Conservation (phyloP, 352 stramenopile genomes). For the Blastocystis hominis region DNA sequence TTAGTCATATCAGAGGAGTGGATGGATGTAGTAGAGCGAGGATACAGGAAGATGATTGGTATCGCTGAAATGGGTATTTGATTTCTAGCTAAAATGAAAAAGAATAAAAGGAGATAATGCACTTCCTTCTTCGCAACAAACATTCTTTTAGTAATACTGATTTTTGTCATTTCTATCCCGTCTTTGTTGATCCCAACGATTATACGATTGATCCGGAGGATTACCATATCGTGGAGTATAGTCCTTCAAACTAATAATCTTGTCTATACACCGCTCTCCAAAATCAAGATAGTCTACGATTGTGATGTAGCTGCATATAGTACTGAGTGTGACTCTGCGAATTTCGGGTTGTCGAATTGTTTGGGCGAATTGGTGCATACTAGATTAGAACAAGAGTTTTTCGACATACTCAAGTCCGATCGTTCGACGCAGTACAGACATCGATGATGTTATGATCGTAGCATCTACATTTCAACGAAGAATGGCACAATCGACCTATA, state of each 20-base stretch:
- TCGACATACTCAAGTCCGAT: not conserved
- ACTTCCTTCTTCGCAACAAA: not conserved
- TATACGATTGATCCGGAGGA: not conserved
- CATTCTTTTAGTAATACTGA: not conserved
- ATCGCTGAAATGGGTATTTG: not conserved
- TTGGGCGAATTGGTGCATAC: not conserved
- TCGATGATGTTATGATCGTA: not conserved
- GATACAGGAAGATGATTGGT: not conserved
- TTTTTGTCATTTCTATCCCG: not conserved
- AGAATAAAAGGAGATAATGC: not conserved
- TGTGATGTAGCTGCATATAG: not conserved
- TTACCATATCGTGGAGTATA: not conserved
- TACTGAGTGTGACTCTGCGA: not conserved
- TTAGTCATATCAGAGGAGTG: constrained; percentile 10
- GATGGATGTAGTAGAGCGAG: constrained; percentile 1
- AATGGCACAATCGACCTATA: not conserved
- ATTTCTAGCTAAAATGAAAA: not conserved
- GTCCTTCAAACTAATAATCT: not conserved
- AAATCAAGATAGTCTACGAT: constrained; percentile 13
- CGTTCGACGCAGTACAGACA: not conserved
- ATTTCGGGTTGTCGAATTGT: not conserved
- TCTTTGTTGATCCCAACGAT: not conserved
- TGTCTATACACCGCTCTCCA: not conserved
- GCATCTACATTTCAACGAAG: not conserved
- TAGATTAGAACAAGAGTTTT: not conserved